Conservation (phyloP, 2,329 filamentous ascomycete genomes). For the Fusarium sp. region DNA sequence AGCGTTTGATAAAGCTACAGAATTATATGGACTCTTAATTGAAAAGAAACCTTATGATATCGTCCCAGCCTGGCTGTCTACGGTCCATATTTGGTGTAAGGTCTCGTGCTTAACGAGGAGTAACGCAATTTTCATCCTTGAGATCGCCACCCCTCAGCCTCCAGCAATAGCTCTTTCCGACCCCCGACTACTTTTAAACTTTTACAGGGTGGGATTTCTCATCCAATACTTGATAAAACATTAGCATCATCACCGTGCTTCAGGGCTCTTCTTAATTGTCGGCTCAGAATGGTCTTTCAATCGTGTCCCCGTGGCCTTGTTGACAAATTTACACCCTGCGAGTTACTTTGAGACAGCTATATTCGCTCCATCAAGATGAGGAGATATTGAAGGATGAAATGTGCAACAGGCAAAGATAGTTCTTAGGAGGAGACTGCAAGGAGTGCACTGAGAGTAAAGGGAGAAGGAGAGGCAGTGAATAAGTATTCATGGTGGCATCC, state of each 20-base stretch:
- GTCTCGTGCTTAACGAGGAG: not conserved
- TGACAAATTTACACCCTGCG: not conserved
- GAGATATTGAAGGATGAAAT: not conserved
- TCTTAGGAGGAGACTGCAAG: not conserved
- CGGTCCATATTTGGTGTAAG: not conserved
- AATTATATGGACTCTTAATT: too few species aligned
- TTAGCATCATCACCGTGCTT: not conserved
- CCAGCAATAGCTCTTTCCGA: not conserved
- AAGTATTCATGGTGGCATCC: not conserved
- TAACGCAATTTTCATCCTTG: not conserved
- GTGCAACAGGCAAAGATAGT: not conserved
- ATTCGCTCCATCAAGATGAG: not conserved
- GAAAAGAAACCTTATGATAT: not conserved
- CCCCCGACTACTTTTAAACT: too few species aligned
- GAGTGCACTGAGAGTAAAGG: not conserved
- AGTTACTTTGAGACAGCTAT: not conserved
- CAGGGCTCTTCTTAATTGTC: not conserved
- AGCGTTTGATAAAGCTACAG: not conserved
- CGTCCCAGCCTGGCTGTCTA: not conserved
- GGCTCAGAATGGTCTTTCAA: not conserved
- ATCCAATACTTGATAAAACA: not conserved
- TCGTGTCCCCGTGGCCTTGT: not conserved
- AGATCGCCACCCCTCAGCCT: not conserved
- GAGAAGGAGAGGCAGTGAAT: not conserved
- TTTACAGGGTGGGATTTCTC: accelerated